Base-by-base conservation (phyloP, 805 yeast species). In the Metschnikowia amazonensis region DNA sequence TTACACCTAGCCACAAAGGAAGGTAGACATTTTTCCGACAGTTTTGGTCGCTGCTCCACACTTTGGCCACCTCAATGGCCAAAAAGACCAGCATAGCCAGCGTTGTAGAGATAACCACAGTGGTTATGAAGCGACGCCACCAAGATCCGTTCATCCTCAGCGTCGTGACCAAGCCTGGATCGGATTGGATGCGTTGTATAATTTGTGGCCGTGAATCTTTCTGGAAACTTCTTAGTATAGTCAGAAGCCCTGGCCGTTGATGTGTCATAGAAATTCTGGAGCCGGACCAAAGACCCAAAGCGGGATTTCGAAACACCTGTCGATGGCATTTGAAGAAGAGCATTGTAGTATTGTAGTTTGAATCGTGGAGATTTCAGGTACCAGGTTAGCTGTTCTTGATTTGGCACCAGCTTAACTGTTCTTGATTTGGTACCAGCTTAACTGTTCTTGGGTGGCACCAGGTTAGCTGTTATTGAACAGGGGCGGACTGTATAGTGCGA, bases 1-100 rank as follows among this genome's bases (percentile, higher is more conserved):
- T 64, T 37, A 47, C 11, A 29, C 63, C 53, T 23, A 61, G n/a
- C 64, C 65, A 61, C 14, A 62, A 42, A 3, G 67, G 65, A 5
- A 58, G 34, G 45, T 61, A 61, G 28, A 62, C 49, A 7, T 30
- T 31, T n/a, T 39, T 35, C 14, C 46, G 30, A 5, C 42, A 35
- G 10, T 24, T 36, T 5, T 48, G 44, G 16, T 52, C 49, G 31
- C 43, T 45, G 7, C 25, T 18, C 39, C 51, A 54, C 21, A 46
- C 49, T 5, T 47, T 44, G 23, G 43, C 34, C 18, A 51, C 36
- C 44, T 65, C 60, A 9, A 52, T 33, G 10, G 52, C 29, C 24
- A 58, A 59, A 43, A 62, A 66, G 1, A 55, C 21, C 5, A 45
- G 47, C 62, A 64, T 64, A 9, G 65, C 52, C 10, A 59, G 35